Base-by-base conservation (phyloP, 2,329 filamentous ascomycete genomes). In the Aspergillus glaucus region DNA sequence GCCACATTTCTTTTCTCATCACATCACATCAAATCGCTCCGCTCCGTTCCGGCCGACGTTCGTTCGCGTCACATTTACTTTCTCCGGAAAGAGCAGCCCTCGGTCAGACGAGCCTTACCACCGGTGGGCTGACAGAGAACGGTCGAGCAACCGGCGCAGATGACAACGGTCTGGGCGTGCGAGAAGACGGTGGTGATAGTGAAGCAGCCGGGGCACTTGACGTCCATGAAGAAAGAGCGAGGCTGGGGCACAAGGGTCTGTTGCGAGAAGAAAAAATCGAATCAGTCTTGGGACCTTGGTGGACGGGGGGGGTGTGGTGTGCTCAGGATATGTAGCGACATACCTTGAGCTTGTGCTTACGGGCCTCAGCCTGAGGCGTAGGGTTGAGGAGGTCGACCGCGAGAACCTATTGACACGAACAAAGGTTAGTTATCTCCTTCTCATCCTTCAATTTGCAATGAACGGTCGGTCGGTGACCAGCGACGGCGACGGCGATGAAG, bases 331-430 rank as follows among this genome's bases (percentile, higher is more conserved):
- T n/a, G 41, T 40, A 40, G 8, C n/a, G 17, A 40, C 79, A 64
- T 89, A 95, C 90, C 90, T 98, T 98, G 77, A 98, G 89, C 89
- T 98, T 98, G 88, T 98, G 93, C 88, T 97, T 97, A 82, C 90
- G 89, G 73, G 90, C 90, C 87, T 98, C 93, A 77, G 92, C 85
- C 78, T 89, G 88, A 79, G 92, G 87, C 74, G 87, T 88, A 74
- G 93, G 93, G 89, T 98, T 97, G 79, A 98, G 87, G 72, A 98
- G 91, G 84, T 98, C 93, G 83, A 97, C 88, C 78, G 93, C 93
- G 87, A 98, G 90, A 95, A 97, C 92, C 93, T 97, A 50, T 3
- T 7, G 34, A 26, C 24, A 37, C 44, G 46, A 49, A 26, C 48
- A 41, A 49, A 54, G 49, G 49, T 62, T 57, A 62, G 61, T 55